Evolutionary conservation across 2,329 filamentous ascomycete species (phyloP).

Genomic region (Penicillium sp.): DNA sequence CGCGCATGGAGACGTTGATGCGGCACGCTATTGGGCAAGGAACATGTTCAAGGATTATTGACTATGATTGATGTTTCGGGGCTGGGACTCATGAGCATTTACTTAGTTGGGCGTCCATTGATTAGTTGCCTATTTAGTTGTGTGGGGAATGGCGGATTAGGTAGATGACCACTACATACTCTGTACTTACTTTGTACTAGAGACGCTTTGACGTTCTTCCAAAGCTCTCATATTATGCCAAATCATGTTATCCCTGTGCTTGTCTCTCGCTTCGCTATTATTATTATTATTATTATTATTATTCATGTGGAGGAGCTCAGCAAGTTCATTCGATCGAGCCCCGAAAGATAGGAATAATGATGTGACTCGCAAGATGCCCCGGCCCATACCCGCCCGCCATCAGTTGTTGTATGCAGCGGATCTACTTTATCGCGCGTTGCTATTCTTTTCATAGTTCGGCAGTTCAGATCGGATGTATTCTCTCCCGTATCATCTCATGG

Average conservation of each 20-base stretch:
- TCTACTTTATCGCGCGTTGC: not conserved
- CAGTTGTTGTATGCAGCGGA: not conserved
- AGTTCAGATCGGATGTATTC: not conserved
- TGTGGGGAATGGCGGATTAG: not conserved
- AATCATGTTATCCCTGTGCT: not conserved
- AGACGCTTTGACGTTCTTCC: not conserved
- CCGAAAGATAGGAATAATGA: not conserved
- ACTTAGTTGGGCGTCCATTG: not conserved
- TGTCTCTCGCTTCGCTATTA: not conserved
- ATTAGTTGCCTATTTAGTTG: not conserved
- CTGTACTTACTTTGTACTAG: not conserved
- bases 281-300: not conserved
- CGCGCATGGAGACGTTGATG: not conserved
- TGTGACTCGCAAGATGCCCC: not conserved
- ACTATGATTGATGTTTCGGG: not conserved
- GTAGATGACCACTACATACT: not conserved
- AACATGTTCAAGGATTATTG: not conserved
- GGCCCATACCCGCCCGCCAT: conserved; percentile 5
- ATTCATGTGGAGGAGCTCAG: not conserved
- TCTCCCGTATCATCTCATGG: not conserved
- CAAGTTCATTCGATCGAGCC: not conserved
- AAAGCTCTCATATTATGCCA: not conserved
- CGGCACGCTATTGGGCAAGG: not conserved
- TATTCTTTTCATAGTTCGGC: not conserved
- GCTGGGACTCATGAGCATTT: not conserved